Evolutionary conservation across 352 stramenopile genomes (phyloP).

Genomic region (Phytophthora capsici): DNA sequence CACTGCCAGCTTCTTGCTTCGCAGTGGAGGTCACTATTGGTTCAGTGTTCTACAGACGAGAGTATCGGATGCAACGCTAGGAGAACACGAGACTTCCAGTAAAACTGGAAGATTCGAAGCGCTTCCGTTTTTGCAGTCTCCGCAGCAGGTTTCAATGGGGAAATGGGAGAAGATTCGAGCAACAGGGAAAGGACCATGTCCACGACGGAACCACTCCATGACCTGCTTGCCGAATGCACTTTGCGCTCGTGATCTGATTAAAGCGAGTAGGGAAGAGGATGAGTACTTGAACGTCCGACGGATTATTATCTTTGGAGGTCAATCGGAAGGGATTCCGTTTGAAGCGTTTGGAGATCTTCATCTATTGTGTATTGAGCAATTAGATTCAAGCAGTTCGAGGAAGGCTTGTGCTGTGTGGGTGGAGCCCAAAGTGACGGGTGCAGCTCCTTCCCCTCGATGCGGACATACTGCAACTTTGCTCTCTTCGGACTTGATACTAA

Average conservation of each 20-base stretch:
- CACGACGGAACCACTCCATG: constrained; percentile 70
- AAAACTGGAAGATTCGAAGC: constrained; percentile 18
- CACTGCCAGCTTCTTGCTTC: constrained; percentile 46
- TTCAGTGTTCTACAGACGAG: constrained; percentile 67
- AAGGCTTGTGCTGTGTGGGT: constrained; percentile 54
- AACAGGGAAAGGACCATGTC: constrained; percentile 47
- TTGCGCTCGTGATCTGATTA: constrained; percentile 33
- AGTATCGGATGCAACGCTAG: constrained; percentile 32
- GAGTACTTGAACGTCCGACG: constrained; percentile 45
- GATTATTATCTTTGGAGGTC: constrained; percentile 72
- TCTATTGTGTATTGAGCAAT: constrained; percentile 49
- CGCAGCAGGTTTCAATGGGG: constrained; percentile 43
- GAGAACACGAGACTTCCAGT: constrained; percentile 2
- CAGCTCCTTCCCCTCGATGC: constrained; percentile 49
- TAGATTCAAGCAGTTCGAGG: constrained; percentile 1
- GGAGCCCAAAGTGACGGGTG: constrained; percentile 32
- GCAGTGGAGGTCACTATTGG: constrained; percentile 79
- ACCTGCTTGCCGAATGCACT: constrained; percentile 51
- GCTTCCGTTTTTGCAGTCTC: constrained; percentile 49
- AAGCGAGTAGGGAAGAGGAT: background rate
- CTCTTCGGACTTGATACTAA: constrained; percentile 45
- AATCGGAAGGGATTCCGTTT: constrained; percentile 73
- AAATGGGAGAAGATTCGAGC: constrained; percentile 73
- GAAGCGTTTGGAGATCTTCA: constrained; percentile 71
- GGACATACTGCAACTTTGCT: constrained; percentile 59